Base-by-base conservation (phyloP, 2,329 filamentous ascomycete genomes). In the Hypoxylon sp. region DNA sequence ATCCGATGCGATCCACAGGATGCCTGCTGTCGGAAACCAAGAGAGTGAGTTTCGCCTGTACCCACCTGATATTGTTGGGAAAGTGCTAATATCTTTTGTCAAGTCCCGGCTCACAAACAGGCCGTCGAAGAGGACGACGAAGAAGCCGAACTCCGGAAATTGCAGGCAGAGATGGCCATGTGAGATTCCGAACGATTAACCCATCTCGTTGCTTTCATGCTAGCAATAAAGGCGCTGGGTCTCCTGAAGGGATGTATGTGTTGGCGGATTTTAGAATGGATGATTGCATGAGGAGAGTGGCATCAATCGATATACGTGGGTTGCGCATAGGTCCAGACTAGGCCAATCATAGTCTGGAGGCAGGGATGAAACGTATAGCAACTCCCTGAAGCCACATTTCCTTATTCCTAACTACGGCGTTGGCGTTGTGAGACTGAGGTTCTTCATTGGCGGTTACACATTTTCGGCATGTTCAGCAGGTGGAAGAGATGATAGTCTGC, bases 131-230 rank as follows among this genome's bases (percentile, higher is more conserved):
- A 96, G 71, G 92, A 97, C 71, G 93, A 97, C 80, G 94, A 97
- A 69, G 93, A 97, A 73, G 93, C 88, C 66, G 93, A 97, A 76
- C 78, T 97, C 68, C 84, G 88, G 73, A 97, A 94, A 75, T 74
- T 99, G 63, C 91, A 96, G 71, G 92, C 91, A 25, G 93, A 97
- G 74, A 97, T 97, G 93, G 92, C 92, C 60, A 96, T 97, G 88
- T 96, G 67, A 79, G 54, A 30, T 7, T n/a, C 35, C 21, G 23
- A 38, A 31, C n/a, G 21, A 31, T 41, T 15, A 17, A 26, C 15
- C 9, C 21, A 27, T 48, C 35, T 31, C 15, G 29, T 38, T 58
- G 26, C 51, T 55, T 47, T 52, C 34, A 32, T 48, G 27, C 32
- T 51, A 40, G 27, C 21, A 31, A 42, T 38, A 20, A 44, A 51